phyloP scores from a whole-genome alignment of 768 basidiomycete genomes.

The Butyriboletus loyo region DNA sequence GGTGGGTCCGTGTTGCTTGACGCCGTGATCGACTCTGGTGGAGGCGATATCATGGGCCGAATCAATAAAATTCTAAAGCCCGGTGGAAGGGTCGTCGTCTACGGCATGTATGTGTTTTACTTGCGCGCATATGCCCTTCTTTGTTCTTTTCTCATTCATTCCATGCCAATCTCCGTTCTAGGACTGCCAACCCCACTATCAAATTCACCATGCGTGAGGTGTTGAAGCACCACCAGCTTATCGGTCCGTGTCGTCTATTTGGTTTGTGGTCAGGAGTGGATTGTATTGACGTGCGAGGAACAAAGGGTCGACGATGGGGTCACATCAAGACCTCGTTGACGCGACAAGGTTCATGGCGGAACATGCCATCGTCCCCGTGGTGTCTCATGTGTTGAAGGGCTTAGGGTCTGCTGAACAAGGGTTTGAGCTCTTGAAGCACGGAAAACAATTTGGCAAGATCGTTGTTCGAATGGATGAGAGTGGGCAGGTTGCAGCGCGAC shows the following conservation, averaged over 20 bases:
- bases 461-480: slow-evolving; percentile 47
- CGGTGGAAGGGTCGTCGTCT: slow-evolving; percentile 60
- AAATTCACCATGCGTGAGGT: slow-evolving; percentile 78
- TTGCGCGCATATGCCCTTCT: background rate
- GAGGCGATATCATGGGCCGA: slow-evolving; percentile 59
- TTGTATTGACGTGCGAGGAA: slow-evolving; percentile 14
- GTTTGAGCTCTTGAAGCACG: slow-evolving; percentile 61
- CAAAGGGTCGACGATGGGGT: slow-evolving; percentile 83
- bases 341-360: slow-evolving; percentile 68
- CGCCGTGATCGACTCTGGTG: slow-evolving; percentile 66
- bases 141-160: background rate
- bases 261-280: slow-evolving; percentile 1
- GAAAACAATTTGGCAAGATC: slow-evolving; percentile 77
- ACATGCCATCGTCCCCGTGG: slow-evolving; percentile 66
- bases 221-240: slow-evolving; percentile 66
- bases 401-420: slow-evolving; percentile 64
- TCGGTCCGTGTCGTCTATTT: slow-evolving; percentile 46
- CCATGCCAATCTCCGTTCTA: slow-evolving; percentile 29
- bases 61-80: slow-evolving; percentile 48
- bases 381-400: slow-evolving; percentile 68
- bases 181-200: slow-evolving; percentile 60
- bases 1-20: slow-evolving; percentile 39
- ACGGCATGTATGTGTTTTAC: slow-evolving; percentile 50
- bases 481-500: slow-evolving; percentile 23
- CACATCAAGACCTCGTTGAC: slow-evolving; percentile 65